Base-by-base conservation (phyloP, 2,329 filamentous ascomycete species). In the Colletotrichum salicis region DNA sequence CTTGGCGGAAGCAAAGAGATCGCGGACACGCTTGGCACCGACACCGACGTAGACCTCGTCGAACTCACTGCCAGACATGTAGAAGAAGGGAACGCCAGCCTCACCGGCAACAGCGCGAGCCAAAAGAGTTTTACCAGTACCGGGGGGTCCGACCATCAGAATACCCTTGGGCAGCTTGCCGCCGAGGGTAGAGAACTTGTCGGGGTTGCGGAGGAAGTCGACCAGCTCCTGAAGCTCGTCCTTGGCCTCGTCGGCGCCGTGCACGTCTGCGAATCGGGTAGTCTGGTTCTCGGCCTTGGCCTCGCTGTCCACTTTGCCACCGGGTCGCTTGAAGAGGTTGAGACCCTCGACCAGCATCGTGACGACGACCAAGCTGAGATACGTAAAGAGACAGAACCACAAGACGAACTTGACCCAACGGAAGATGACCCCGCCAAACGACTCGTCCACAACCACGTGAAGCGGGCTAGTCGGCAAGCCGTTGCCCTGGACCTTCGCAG, bases 31-130 rank as follows among this genome's bases (percentile, higher is more conserved):
- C 87, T 99, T 97, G 57, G 95, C 95, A 79, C 95, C 95, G 65
- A 99, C 96, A 79, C 96, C 96, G 45, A 99, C 97, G 79, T 98
- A 99, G 64, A 99, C 93, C 83, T 99, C 96, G 79, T 99, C 96
- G 79, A 99, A 99, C 81, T 99, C 96, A 70, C 94, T 97, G 62
- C 96, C 96, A 79, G 96, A 99, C 96, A 99, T 98, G 88, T 98
- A 99, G 88, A 98, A 99, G 88, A 99, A 99, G 1, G 96, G 96
- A 22, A 99, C 96, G 67, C 96, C 96, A 65, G 96, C 95, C 85
- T 99, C 96, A 64, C 96, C 96, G 59, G 96, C 96, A 72, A 99
- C 96, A 67, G 96, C 97, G 78, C 96, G 92, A 74, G 96, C 96
- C 73, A 99, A 89, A 52, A 99, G 89, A 13, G 96, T 99, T 85